These are phyloP conservation scores for Thelonectria rubi DNA, from an alignment of 2,329 filamentous ascomycete genomes.

Conservation along the genomic window DNA sequence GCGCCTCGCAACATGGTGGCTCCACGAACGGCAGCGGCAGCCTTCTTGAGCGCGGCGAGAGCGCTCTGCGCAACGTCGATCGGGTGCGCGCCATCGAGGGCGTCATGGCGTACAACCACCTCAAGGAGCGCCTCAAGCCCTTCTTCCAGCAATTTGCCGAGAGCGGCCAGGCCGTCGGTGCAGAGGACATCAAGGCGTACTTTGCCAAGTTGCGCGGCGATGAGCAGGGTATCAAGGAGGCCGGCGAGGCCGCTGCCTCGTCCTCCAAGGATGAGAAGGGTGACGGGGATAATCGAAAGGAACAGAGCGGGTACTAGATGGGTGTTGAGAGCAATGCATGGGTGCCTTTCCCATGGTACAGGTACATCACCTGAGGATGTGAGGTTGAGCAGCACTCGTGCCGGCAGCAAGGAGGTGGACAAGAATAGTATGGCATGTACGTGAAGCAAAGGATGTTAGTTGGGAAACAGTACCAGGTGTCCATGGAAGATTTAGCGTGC, in stretches of 20 bases:
- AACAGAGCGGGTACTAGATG: conserved; percentile 62
- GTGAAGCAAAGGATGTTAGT: not conserved
- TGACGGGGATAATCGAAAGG: conserved; percentile 50
- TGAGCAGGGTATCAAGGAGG: conserved; percentile 74
- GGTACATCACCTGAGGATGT: not conserved
- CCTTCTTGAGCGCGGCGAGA: conserved; percentile 90
- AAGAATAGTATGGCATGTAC: conserved; percentile 6
- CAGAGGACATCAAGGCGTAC: conserved; percentile 95
- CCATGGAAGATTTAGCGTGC: not conserved
- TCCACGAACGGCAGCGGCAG: conserved; percentile 78
- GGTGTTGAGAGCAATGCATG: not conserved
- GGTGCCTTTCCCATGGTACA: not conserved
- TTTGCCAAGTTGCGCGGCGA: conserved; percentile 95
- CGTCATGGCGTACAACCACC: conserved; percentile 96
- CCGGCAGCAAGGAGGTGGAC: not conserved
- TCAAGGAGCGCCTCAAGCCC: conserved; percentile 94
- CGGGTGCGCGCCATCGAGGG: conserved; percentile 94
- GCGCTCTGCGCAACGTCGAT: conserved; percentile 89
- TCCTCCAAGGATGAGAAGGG: conserved; percentile 44
- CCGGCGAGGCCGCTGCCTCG: conserved; percentile 61
- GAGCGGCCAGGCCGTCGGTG: conserved; percentile 85
- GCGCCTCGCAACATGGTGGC: conserved; percentile 61
- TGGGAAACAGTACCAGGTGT: not conserved
- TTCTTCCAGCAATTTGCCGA: conserved; percentile 96
- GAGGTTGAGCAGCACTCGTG: not conserved